phyloP scores from a whole-genome alignment of 176 grass and related monocot genomes.

The maize (Zea mays) region DNA sequence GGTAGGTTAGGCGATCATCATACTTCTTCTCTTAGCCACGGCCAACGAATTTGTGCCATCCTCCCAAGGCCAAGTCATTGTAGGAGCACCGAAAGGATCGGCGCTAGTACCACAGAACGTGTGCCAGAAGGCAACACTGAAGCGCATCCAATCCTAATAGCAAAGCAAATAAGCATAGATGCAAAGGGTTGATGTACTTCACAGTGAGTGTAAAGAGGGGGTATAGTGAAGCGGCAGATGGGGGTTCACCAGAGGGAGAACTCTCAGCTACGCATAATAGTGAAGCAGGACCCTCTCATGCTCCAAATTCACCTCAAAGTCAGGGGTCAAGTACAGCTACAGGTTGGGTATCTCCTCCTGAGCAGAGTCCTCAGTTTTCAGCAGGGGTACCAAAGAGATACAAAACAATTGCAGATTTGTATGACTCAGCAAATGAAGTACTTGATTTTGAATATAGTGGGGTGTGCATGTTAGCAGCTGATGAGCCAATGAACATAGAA shows the following conservation, averaged over 20 bases:
- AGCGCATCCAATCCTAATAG: conserved; percentile 78
- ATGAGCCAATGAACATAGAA: neutral
- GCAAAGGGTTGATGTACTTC: neutral
- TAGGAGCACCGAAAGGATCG: conserved; percentile 83
- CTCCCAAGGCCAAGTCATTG: conserved; percentile 93
- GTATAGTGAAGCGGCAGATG: neutral
- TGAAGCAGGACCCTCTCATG: too few species aligned
- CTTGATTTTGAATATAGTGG: neutral
- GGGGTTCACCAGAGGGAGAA: too few species aligned
- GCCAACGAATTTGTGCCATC: conserved; percentile 82
- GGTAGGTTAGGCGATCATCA: conserved; percentile 2
- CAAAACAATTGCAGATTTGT: too few species aligned
- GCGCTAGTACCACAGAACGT: conserved; percentile 76
- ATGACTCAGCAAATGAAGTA: too few species aligned
- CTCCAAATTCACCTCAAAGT: too few species aligned
- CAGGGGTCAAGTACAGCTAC: too few species aligned
- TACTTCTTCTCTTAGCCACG: conserved; percentile 98
- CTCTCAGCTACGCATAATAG: too few species aligned
- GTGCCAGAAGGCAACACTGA: conserved; percentile 91
- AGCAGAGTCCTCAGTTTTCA: too few species aligned
- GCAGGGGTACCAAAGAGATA: too few species aligned
- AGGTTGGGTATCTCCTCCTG: too few species aligned
- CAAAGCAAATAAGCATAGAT: neutral
- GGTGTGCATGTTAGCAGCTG: neutral
- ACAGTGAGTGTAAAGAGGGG: neutral